Percentiles rank a stretch among this genome's conserved stretches.
phyloP scores from a whole-genome alignment of 352 stramenopile species.

The Phytophthora cactorum region DNA sequence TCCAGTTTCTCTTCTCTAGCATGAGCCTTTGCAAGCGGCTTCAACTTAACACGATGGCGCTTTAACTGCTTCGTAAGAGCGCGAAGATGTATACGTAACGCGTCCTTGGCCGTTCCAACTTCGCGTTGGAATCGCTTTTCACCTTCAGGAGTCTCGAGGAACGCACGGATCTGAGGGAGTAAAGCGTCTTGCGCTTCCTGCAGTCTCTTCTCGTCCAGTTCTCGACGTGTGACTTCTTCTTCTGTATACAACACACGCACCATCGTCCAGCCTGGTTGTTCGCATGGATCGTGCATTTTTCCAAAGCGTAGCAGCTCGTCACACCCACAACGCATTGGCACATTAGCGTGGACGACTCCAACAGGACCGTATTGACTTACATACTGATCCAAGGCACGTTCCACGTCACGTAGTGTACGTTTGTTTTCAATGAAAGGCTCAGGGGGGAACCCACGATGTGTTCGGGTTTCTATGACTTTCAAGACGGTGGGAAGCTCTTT shows the following conservation, averaged over 20 bases:
- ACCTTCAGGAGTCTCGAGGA: constrained; percentile 60
- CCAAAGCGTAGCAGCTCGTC: constrained; percentile 67
- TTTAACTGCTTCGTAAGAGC: constrained; percentile 50
- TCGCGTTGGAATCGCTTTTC: constrained; percentile 74
- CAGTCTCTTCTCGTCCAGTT: constrained; percentile 55
- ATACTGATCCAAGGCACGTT: constrained; percentile 63
- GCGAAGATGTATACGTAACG: constrained; percentile 46
- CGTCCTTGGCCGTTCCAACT: constrained; percentile 51
- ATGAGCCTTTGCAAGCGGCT: constrained; percentile 25
- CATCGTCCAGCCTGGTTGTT: constrained; percentile 63
- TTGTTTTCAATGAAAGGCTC: constrained; percentile 63
- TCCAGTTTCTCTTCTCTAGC: constrained; percentile 27
- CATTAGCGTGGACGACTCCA: constrained; percentile 57
- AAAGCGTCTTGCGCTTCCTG: constrained; percentile 52
- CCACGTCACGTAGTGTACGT: constrained; percentile 39
- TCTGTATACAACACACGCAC: constrained; percentile 63
- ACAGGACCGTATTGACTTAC: constrained; percentile 67
- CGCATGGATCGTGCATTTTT: constrained; percentile 77
- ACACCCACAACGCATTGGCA: constrained; percentile 80
- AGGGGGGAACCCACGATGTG: constrained; percentile 66
- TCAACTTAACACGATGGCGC: constrained; percentile 33
- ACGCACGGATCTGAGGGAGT: constrained; percentile 62
- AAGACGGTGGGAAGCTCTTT: constrained; percentile 62
- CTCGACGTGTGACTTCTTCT: constrained; percentile 59
- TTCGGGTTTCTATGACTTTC: constrained; percentile 67